phyloP scores from a whole-genome alignment of 2,329 filamentous ascomycete genomes.

The Paraphaeosphaeria sporulosa region DNA sequence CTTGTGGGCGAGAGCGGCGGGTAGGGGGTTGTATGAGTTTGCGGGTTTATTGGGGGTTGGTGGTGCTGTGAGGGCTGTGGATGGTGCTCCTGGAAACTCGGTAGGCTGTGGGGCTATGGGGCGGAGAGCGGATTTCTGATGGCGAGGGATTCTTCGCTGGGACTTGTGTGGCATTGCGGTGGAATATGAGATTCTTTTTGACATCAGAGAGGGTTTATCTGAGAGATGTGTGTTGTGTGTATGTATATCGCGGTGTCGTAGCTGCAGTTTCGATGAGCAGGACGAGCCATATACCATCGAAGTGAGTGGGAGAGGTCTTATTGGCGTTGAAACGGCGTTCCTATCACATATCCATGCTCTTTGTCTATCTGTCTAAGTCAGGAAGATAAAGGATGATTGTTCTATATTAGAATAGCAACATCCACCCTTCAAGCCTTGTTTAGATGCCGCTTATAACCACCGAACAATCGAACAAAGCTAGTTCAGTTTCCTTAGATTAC shows the following conservation, averaged over 20 bases:
- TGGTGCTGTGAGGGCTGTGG: neutral
- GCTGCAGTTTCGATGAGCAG: neutral
- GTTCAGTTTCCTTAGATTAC: neutral
- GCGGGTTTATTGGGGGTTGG: neutral
- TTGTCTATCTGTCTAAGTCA: neutral
- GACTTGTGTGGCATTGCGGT: neutral
- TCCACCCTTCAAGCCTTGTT: neutral
- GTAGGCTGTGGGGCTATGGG: conserved; percentile 3
- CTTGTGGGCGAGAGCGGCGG: conserved; percentile 16
- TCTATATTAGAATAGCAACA: neutral
- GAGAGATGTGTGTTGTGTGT: neutral
- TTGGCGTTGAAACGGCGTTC: neutral
- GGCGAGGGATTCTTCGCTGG: neutral
- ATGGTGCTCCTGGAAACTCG: neutral
- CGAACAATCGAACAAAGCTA: neutral
- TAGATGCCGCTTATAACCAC: neutral
- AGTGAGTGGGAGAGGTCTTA: neutral
- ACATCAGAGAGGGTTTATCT: neutral
- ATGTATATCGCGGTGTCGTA: neutral
- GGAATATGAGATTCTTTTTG: neutral
- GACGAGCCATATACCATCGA: neutral
- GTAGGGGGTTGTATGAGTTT: conserved; percentile 17
- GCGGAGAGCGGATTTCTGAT: neutral
- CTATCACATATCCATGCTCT: neutral
- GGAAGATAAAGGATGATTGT: neutral